Percentiles rank a stretch among this genome's conserved stretches.
Evolutionary conservation across 2,329 filamentous ascomycete genomes (phyloP).

Genomic region (Delphinella strobiligena): DNA sequence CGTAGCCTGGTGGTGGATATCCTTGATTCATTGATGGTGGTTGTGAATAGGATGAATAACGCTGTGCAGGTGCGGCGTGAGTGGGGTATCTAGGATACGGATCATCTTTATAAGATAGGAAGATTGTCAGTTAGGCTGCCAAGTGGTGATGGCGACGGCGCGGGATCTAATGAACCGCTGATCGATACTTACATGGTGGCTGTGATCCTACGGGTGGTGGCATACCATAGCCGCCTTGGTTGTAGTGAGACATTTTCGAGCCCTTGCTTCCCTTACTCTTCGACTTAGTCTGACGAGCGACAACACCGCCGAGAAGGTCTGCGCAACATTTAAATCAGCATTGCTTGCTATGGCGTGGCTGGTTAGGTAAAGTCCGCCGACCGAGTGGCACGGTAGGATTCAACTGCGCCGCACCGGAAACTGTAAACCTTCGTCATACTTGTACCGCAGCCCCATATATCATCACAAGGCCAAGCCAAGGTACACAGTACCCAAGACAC

Average conservation of each 20-base stretch:
- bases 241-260: background rate
- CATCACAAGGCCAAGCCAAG: too few relatives aligned
- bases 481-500: too few relatives aligned
- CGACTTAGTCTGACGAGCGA: too few relatives aligned
- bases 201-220: background rate
- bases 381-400: too few relatives aligned
- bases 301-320: too few relatives aligned
- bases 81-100: background rate
- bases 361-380: too few relatives aligned
- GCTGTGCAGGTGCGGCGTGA: background rate
- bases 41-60: background rate
- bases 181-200: background rate
- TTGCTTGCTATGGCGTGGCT: too few relatives aligned
- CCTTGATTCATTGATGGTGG: slow-evolving; percentile 4
- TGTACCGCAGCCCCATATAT: too few relatives aligned
- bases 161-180: background rate
- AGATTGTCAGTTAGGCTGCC: background rate
- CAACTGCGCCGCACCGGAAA: too few relatives aligned
- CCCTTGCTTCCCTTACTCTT: too few relatives aligned
- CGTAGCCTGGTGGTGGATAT: slow-evolving; percentile 9
- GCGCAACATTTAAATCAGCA: too few relatives aligned
- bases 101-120: background rate
- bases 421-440: too few relatives aligned
- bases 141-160: background rate
- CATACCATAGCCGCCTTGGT: background rate